Evolutionary conservation across 805 yeast species (phyloP).

Genomic region (Candida chauliodis): DNA sequence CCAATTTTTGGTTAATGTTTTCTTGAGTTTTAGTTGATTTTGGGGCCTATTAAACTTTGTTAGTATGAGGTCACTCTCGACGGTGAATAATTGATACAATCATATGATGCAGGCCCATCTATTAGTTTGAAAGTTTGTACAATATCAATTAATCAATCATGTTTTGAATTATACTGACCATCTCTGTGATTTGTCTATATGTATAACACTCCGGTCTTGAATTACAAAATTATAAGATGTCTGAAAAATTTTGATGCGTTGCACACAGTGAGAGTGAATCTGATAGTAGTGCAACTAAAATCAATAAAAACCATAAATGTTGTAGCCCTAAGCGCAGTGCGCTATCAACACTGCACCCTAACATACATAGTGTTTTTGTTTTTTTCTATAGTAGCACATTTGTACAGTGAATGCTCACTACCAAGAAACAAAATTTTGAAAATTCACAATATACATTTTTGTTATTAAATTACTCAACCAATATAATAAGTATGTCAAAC

Average conservation of each 20-base stretch:
- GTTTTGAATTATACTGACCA: constrained; percentile 68
- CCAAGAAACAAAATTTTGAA: constrained; percentile 2
- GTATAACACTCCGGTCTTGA: constrained; percentile 89
- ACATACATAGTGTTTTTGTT: not conserved
- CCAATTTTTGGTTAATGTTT: constrained; percentile 96
- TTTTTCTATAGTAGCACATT: not conserved
- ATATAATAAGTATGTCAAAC: constrained; percentile 4
- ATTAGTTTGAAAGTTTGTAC: too few species aligned
- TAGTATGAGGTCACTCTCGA: too few species aligned
- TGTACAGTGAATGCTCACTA: constrained; percentile 3
- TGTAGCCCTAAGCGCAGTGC: constrained; percentile 5
- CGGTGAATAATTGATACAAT: too few species aligned
- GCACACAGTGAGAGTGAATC: too few species aligned
- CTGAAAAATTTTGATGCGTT: not conserved
- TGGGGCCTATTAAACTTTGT: constrained; percentile 81
- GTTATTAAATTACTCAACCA: constrained; percentile 4
- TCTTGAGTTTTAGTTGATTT: constrained; percentile 80
- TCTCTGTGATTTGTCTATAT: constrained; percentile 76
- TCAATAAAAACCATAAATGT: not conserved
- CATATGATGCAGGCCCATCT: too few species aligned
- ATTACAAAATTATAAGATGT: not conserved
- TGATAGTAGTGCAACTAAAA: not conserved
- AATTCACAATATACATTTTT: constrained; percentile 4
- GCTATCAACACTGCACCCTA: not conserved
- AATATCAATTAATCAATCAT: constrained; percentile 2